These are phyloP conservation scores for Saccharomycopsis sp. DNA, from an alignment of 805 yeast genomes.

Conservation along the genomic window DNA sequence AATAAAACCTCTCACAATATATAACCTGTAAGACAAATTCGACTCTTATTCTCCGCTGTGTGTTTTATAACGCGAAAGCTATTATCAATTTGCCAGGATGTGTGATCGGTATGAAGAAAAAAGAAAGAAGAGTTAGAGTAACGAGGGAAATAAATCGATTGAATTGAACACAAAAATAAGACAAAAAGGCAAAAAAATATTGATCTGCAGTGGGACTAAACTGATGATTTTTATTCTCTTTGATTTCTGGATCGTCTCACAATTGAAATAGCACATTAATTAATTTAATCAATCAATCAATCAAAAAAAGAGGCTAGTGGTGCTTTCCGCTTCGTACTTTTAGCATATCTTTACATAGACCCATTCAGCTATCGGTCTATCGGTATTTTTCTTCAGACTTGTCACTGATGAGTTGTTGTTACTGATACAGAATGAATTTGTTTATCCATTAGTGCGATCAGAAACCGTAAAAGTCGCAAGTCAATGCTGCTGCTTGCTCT, in stretches of 20 bases:
- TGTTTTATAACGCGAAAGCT: neutral
- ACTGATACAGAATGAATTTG: neutral
- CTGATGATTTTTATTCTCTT: conserved; percentile 2
- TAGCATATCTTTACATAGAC: too few relatives aligned
- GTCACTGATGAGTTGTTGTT: too few relatives aligned
- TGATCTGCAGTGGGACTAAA: neutral
- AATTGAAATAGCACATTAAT: neutral
- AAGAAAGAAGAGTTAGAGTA: neutral
- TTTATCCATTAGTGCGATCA: neutral
- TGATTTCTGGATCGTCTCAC: neutral
- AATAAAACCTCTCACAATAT: neutral
- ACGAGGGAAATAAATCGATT: neutral
- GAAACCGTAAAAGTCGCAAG: neutral
- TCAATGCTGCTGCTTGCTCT: neutral
- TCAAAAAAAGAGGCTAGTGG: neutral
- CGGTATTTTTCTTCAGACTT: too few relatives aligned
- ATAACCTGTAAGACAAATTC: neutral
- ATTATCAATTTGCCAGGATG: neutral
- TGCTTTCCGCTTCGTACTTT: neutral
- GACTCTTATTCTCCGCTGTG: neutral
- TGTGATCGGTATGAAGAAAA: neutral
- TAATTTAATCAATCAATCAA: neutral
- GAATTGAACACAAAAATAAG: neutral
- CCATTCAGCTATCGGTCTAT: too few relatives aligned
- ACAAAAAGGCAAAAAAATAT: neutral